Percentiles rank a stretch among this genome's conserved stretches.
These are phyloP conservation scores for Talaromyces verruculosus DNA, from an alignment of 2,329 filamentous ascomycete species.

Conservation along the genomic window DNA sequence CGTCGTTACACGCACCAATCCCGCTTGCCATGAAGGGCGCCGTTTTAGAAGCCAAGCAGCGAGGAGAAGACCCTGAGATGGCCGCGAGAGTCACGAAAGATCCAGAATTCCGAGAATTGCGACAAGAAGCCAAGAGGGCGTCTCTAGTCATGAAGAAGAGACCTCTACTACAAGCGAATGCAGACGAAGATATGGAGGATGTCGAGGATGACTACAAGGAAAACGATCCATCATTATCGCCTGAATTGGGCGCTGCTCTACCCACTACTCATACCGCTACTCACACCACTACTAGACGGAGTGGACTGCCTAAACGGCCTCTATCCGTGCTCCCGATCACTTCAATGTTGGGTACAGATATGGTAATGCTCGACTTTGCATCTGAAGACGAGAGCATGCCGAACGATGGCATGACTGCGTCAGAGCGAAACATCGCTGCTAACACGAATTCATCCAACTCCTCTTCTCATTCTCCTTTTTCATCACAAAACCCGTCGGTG, in stretches of 20 bases:
- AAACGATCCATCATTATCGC: conserved; percentile 48
- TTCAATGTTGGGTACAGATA: conserved; percentile 33
- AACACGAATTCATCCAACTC: conserved; percentile 27
- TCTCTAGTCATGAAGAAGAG: conserved; percentile 37
- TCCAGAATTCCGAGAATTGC: conserved; percentile 16
- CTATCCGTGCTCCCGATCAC: conserved; percentile 42
- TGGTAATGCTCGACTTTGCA: conserved; percentile 31
- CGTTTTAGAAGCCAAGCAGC: conserved; percentile 55
- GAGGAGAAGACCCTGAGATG: conserved; percentile 51
- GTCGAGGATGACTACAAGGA: conserved; percentile 48
- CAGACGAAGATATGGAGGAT: conserved; percentile 33
- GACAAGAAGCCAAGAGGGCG: conserved; percentile 23
- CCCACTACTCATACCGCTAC: conserved; percentile 36
- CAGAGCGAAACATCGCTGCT: conserved; percentile 45
- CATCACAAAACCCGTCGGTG: conserved; percentile 39
- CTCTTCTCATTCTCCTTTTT: conserved; percentile 27
- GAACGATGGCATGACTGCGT: conserved; percentile 34
- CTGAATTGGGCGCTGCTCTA: conserved; percentile 35
- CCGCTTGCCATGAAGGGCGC: conserved; percentile 46
- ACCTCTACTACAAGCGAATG: not conserved
- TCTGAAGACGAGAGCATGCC: conserved; percentile 28
- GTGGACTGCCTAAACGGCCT: conserved; percentile 43
- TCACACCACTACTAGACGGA: conserved; percentile 31
- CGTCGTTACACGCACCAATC: conserved; percentile 59
- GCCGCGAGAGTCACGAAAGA: conserved; percentile 30